A percentile compares a stretch with the other conserved stretches of the same genome.
Evolutionary conservation across 2,329 filamentous ascomycete species (phyloP).

Genomic region (Neoarthrinium moseri): DNA sequence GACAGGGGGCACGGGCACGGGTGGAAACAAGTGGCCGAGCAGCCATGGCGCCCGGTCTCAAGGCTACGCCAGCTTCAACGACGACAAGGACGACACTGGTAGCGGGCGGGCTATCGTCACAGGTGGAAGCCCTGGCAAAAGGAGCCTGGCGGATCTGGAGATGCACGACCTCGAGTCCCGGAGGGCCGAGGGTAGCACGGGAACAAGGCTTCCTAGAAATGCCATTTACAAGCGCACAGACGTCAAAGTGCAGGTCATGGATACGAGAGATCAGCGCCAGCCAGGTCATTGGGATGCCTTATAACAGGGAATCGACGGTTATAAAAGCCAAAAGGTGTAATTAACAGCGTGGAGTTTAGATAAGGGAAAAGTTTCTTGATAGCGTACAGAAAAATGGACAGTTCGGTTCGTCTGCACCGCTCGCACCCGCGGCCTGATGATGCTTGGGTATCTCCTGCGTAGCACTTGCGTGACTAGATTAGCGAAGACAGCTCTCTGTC

Average conservation of each 20-base stretch:
- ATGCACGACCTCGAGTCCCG: neutral
- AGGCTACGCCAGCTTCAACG: conserved; percentile 7
- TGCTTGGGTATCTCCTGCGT: too few species aligned
- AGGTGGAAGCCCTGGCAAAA: neutral
- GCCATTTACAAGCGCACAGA: conserved; percentile 5
- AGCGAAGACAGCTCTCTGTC: too few species aligned
- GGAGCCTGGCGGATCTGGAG: conserved; percentile 4
- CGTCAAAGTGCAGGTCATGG: conserved; percentile 7
- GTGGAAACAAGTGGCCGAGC: neutral
- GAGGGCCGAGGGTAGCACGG: neutral
- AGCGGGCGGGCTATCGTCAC: neutral
- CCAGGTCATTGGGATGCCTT: neutral
- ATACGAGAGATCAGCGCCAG: conserved; percentile 1
- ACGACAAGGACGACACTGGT: conserved; percentile 1
- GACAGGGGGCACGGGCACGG: neutral
- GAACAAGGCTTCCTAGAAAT: neutral
- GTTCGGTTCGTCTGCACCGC: too few species aligned
- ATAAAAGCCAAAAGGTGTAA: too few species aligned
- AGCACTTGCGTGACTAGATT: too few species aligned
- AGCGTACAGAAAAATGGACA: too few species aligned
- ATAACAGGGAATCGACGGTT: neutral
- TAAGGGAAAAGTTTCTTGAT: too few species aligned
- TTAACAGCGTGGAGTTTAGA: too few species aligned
- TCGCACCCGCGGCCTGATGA: too few species aligned
- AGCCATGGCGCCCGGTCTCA: neutral